phyloP scores from a whole-genome alignment of 2,329 filamentous ascomycete genomes.

The Cytospora mali region DNA sequence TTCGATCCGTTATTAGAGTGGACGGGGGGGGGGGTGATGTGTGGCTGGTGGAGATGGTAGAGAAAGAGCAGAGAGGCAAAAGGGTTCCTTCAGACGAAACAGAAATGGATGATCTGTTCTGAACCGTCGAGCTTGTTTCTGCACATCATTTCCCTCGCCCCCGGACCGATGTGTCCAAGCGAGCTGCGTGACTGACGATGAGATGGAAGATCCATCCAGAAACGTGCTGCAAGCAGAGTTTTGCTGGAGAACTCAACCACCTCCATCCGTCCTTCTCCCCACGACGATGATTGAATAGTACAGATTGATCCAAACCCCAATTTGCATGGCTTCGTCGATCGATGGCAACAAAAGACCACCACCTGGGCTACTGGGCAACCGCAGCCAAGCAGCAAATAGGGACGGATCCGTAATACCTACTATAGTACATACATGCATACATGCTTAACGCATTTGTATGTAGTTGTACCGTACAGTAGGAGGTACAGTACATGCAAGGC shows the following conservation, averaged over 20 bases:
- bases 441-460: no score
- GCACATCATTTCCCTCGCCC: constrained; percentile 9
- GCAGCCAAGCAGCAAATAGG: no score
- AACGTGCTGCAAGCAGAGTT: neutral
- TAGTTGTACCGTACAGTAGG: no score
- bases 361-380: no score
- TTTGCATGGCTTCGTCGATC: neutral
- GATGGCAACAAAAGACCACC: neutral
- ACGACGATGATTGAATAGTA: neutral
- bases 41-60: neutral
- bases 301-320: no score
- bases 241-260: neutral
- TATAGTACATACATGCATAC: no score
- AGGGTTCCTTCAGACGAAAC: constrained; percentile 2
- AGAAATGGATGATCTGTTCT: constrained; percentile 17
- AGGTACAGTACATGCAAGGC: neutral
- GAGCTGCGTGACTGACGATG: neutral
- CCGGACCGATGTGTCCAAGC: constrained; percentile 4
- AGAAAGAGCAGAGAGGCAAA: neutral
- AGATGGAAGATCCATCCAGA: neutral
- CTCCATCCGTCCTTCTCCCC: neutral
- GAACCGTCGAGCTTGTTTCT: constrained; percentile 11
- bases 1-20: constrained; percentile 11
- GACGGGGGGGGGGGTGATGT: constrained; percentile 5
- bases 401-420: no score